A percentile compares a stretch with the other conserved stretches of the same genome.
phyloP scores from a whole-genome alignment of 1,284 basidiomycete genomes.

The Ustilago lituana region DNA sequence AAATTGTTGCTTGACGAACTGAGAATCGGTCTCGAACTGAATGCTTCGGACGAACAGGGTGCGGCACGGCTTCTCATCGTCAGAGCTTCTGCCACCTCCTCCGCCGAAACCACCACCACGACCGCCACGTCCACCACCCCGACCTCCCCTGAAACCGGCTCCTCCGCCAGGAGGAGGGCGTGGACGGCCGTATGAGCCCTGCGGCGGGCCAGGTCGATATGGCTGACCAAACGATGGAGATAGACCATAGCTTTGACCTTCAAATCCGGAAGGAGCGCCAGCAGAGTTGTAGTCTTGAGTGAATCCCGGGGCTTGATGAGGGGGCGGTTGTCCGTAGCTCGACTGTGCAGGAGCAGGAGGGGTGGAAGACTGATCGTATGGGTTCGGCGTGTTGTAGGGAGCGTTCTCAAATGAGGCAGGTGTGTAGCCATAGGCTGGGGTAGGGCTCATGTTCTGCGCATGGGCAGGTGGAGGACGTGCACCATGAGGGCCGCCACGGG shows the following conservation, averaged over 20 bases:
- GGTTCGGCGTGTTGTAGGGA: conserved; percentile 16
- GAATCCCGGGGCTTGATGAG: conserved; percentile 15
- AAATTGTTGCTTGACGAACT: conserved; percentile 76
- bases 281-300: conserved; percentile 20
- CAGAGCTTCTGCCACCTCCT: conserved; percentile 25
- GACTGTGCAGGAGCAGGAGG: conserved; percentile 13
- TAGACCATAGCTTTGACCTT: conserved; percentile 14
- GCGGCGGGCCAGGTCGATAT: conserved; percentile 12
- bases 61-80: conserved; percentile 83
- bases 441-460: conserved; percentile 11
- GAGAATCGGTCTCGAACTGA: conserved; percentile 36
- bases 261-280: conserved; percentile 12
- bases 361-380: conserved; percentile 14
- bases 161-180: conserved; percentile 17
- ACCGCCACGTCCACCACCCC: conserved; percentile 28
- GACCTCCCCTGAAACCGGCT: conserved; percentile 26
- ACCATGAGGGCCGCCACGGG: conserved; percentile 19
- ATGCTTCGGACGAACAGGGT: conserved; percentile 94
- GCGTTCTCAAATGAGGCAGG: conserved; percentile 24
- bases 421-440: conserved; percentile 27
- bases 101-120: conserved; percentile 23
- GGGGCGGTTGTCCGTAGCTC: conserved; percentile 17
- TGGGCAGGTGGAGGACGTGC: conserved; percentile 22
- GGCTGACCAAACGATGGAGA: conserved; percentile 17
- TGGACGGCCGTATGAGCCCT: conserved; percentile 18